phyloP scores from a whole-genome alignment of 2,329 filamentous ascomycete genomes.

The Tolypocladium paradoxum region DNA sequence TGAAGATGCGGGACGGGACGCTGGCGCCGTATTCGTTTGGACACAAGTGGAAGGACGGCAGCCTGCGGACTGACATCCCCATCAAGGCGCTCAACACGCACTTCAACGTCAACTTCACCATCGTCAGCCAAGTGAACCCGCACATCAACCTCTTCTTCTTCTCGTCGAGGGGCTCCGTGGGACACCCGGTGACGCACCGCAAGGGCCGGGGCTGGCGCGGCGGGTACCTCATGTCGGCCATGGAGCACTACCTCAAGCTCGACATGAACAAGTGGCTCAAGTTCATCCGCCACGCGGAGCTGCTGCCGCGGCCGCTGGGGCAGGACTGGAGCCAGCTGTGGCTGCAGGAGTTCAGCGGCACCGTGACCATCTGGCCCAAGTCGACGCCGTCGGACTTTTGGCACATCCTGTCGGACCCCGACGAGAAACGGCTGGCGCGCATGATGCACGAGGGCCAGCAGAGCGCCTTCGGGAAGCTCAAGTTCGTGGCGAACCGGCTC shows the following conservation, averaged over 20 bases:
- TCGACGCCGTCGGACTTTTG: slow-evolving; percentile 68
- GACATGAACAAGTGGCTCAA: slow-evolving; percentile 97
- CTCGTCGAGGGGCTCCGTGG: slow-evolving; percentile 82
- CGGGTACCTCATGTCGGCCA: slow-evolving; percentile 83
- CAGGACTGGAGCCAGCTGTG: slow-evolving; percentile 97
- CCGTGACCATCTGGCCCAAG: slow-evolving; percentile 93
- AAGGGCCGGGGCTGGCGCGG: slow-evolving; percentile 91
- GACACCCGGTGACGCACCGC: slow-evolving; percentile 86
- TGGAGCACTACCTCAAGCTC: slow-evolving; percentile 91
- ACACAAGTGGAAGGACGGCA: slow-evolving; percentile 98
- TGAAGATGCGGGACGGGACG: slow-evolving; percentile 69
- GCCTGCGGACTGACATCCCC: slow-evolving; percentile 86
- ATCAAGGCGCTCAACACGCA: slow-evolving; percentile 89
- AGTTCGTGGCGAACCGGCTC: slow-evolving; percentile 81
- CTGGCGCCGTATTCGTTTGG: slow-evolving; percentile 90
- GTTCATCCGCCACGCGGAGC: slow-evolving; percentile 82
- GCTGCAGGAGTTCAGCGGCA: slow-evolving; percentile 90
- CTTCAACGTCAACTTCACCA: slow-evolving; percentile 97
- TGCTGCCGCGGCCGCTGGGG: slow-evolving; percentile 78
- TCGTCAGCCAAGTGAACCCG: slow-evolving; percentile 82
- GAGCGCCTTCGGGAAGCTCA: slow-evolving; percentile 80
- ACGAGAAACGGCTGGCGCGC: slow-evolving; percentile 59
- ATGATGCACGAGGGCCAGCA: slow-evolving; percentile 91
- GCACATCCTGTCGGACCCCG: slow-evolving; percentile 78
- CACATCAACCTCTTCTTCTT: slow-evolving; percentile 99